Base-by-base conservation (phyloP, 805 yeast species). In the Starmerella apicola region DNA sequence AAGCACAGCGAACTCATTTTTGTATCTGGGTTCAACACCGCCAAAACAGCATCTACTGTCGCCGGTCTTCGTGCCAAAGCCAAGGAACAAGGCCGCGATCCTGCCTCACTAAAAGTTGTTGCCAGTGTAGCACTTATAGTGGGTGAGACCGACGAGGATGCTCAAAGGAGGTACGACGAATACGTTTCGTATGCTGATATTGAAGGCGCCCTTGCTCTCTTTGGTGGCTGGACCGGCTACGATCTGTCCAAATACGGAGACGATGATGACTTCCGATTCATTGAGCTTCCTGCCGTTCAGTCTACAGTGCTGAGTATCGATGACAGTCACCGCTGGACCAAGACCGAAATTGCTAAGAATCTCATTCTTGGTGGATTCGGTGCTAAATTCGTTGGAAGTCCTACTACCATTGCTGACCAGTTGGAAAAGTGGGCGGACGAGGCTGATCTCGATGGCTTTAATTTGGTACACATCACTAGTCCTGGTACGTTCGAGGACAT, bases 381-480 rank as follows among this genome's bases (percentile, higher is more conserved):
- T 7, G 48, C 55, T 16, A 54, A 58, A 9, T 46, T 61, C 25
- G 53, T 53, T 26, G 71, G 71, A 1, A 57, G 61, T 13, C 55
- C 66, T 4, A 41, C 44, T 12, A 60, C 61, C 34, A 65, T 66
- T 18, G 68, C 66, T 6, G 65, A 65, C 38, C 57, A 58, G 43
- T 54, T 66, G 26, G 63, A 64, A 41, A 41, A 51, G 32, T 67
- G 66, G 63, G 63, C 61, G 5, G 59, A 59, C 10, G 52, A 56
- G 18, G 55, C 63, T 15, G 67, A 59, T 34, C 57, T 66, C 19
- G 71, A 66, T 44, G 71, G 71, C 0, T 64, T 66, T 48, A 66
- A 66, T 41, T 50, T 66, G 33, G 58, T 61, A 2, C 60, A 63
- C 44, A 60, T 67, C 1, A 52, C 34, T 8, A 31, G 34, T 22